phyloP scores from a whole-genome alignment of 768 basidiomycete genomes.

The Kondoa malvinella region DNA sequence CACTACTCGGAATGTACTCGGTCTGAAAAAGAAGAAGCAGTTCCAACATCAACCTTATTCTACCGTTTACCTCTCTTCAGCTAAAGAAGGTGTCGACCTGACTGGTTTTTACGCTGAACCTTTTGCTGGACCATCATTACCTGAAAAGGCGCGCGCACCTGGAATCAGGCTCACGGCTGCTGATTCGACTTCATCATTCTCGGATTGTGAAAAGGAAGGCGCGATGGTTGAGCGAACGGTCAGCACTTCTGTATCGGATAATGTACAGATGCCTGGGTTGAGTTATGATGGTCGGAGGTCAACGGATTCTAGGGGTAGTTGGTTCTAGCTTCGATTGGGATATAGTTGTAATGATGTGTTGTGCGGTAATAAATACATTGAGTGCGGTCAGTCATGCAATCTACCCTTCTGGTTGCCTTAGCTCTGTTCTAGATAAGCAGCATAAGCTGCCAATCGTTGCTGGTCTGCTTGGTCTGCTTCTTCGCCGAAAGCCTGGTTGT shows the following conservation, averaged over 20 bases:
- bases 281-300: background rate
- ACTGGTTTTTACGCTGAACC: background rate
- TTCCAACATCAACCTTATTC: background rate
- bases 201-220: background rate
- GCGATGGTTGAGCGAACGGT: background rate
- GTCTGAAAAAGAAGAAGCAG: background rate
- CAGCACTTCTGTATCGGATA: background rate
- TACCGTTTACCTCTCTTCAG: background rate
- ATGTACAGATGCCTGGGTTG: background rate
- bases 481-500: background rate
- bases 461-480: background rate
- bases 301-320: background rate
- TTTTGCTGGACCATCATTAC: background rate
- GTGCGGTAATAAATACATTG: too few relatives aligned
- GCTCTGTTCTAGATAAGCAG: background rate
- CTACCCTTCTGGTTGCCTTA: background rate
- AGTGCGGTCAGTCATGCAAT: background rate
- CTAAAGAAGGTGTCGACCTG: background rate
- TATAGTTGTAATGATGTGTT: too few relatives aligned
- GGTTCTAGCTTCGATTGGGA: too few relatives aligned
- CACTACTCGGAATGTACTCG: constrained; percentile 5
- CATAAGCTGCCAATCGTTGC: background rate
- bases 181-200: background rate
- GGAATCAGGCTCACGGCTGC: background rate
- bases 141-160: background rate